These are phyloP conservation scores for Elongisporangium undulatum DNA, from an alignment of 352 stramenopile species.

Conservation along the genomic window DNA sequence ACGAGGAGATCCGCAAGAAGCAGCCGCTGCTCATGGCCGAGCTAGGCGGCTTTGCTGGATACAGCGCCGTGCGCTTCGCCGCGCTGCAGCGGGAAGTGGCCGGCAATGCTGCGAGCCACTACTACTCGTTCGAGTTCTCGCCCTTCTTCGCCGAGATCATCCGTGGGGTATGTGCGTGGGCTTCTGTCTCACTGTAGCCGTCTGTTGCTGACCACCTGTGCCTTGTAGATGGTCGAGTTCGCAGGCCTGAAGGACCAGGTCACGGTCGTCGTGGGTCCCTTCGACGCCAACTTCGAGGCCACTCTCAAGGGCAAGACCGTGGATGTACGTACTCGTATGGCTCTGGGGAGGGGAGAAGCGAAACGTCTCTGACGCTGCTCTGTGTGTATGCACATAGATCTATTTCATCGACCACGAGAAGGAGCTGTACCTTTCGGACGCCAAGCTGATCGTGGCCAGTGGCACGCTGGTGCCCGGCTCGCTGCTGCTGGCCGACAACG, in stretches of 20 bases:
- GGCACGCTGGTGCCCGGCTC: slow-evolving; percentile 26
- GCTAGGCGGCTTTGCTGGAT: slow-evolving; percentile 32
- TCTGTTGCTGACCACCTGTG: not conserved
- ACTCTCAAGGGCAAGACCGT: slow-evolving; percentile 14
- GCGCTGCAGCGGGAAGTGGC: slow-evolving; percentile 28
- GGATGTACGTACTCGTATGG: slow-evolving; percentile 10
- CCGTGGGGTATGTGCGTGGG: slow-evolving; percentile 12
- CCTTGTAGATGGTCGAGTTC: slow-evolving; percentile 13
- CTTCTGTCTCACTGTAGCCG: not conserved
- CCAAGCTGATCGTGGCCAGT: slow-evolving; percentile 42
- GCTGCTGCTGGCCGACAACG: slow-evolving; percentile 40
- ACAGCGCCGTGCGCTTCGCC: slow-evolving; percentile 44
- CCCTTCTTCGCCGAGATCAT: slow-evolving; percentile 23
- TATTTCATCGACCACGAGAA: slow-evolving; percentile 27
- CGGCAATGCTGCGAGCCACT: slow-evolving; percentile 22
- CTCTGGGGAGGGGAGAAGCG: not conserved
- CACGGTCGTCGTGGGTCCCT: slow-evolving; percentile 18
- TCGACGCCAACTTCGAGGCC: slow-evolving; percentile 11
- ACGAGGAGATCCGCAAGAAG: slow-evolving; percentile 29
- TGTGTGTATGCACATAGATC: not conserved
- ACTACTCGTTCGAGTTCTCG: slow-evolving; percentile 43
- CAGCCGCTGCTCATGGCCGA: slow-evolving; percentile 37
- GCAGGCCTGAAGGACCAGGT: slow-evolving; percentile 16
- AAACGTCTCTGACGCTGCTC: too few relatives aligned
- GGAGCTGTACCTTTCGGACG: slow-evolving; percentile 30